Percentiles rank a stretch among this genome's conserved stretches.
phyloP scores from a whole-genome alignment of 169 alveolate genomes.

The Plasmodium yoelii region DNA sequence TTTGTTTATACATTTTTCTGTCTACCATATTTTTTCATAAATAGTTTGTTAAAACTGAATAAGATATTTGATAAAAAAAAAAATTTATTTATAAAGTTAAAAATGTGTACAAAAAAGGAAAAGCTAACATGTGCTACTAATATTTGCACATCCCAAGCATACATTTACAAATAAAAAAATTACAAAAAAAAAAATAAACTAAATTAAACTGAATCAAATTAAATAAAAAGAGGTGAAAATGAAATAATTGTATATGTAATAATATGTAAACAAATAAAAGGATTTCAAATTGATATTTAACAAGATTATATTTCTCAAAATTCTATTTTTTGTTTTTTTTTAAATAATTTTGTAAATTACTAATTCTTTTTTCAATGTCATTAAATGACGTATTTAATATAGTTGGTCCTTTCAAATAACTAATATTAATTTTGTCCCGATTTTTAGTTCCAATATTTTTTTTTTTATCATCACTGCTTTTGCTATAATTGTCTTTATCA shows the following conservation, averaged over 20 bases:
- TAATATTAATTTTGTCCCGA: background rate
- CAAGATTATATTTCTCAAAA: background rate
- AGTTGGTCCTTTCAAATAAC: constrained; percentile 29
- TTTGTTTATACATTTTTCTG: background rate
- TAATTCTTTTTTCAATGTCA: constrained; percentile 61
- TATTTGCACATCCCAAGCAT: too few species aligned
- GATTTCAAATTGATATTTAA: too few species aligned
- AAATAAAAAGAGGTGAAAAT: too few species aligned
- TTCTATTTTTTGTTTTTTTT: constrained; percentile 33
- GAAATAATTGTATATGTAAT: too few species aligned
- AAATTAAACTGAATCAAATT: too few species aligned
- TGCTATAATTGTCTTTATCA: background rate
- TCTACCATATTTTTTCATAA: background rate
- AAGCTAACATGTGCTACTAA: background rate
- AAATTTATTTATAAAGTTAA: background rate
- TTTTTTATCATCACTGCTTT: background rate
- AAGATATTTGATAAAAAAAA: background rate
- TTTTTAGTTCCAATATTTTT: background rate
- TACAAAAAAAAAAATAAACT: too few species aligned
- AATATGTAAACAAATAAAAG: too few species aligned
- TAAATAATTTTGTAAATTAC: constrained; percentile 53
- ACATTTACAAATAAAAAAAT: too few species aligned
- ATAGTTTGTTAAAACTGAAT: background rate
- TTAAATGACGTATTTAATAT: constrained; percentile 39
- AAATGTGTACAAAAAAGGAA: background rate